A percentile compares a stretch with the other conserved stretches of the same genome.
Conservation (phyloP, 768 basidiomycete species). For the Leccinum sublutescens region DNA sequence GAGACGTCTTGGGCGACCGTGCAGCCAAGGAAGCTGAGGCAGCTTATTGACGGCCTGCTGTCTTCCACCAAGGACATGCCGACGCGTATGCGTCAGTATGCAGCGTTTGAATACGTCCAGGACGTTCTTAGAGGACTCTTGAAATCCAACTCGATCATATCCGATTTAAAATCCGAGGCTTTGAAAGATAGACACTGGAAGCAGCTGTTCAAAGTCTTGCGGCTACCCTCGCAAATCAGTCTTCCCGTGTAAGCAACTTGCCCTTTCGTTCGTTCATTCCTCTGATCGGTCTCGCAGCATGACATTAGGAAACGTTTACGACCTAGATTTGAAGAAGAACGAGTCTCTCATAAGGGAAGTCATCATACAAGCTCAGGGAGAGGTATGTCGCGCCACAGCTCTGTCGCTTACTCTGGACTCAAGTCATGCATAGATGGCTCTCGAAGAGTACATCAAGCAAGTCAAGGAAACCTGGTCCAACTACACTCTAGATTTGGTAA, state of each 20-base stretch:
- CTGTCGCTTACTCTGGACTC: neutral
- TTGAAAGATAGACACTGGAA: slow-evolving; percentile 98
- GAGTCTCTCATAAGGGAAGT: slow-evolving; percentile 90
- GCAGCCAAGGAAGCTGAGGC: slow-evolving; percentile 91
- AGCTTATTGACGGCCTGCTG: slow-evolving; percentile 88
- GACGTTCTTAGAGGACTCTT: slow-evolving; percentile 82
- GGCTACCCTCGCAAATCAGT: slow-evolving; percentile 70
- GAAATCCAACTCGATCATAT: slow-evolving; percentile 87
- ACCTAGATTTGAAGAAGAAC: slow-evolving; percentile 93
- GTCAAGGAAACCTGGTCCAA: slow-evolving; percentile 97
- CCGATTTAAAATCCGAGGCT: slow-evolving; percentile 95
- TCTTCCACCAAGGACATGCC: slow-evolving; percentile 99
- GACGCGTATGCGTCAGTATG: slow-evolving; percentile 97
- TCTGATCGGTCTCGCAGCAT: slow-evolving; percentile 51
- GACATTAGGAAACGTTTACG: slow-evolving; percentile 96
- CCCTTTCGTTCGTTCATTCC: slow-evolving; percentile 11
- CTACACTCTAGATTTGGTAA: slow-evolving; percentile 93
- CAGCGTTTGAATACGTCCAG: slow-evolving; percentile 97
- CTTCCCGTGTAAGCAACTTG: slow-evolving; percentile 58
- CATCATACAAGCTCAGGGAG: slow-evolving; percentile 96
- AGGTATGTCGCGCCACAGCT: slow-evolving; percentile 46
- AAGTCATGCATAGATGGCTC: slow-evolving; percentile 67
- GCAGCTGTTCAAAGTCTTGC: slow-evolving; percentile 88
- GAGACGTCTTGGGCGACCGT: slow-evolving; percentile 91
- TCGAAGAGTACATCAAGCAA: slow-evolving; percentile 93